These are phyloP conservation scores for Pythium periplocum DNA, from an alignment of 352 stramenopile species.

Conservation along the genomic window DNA sequence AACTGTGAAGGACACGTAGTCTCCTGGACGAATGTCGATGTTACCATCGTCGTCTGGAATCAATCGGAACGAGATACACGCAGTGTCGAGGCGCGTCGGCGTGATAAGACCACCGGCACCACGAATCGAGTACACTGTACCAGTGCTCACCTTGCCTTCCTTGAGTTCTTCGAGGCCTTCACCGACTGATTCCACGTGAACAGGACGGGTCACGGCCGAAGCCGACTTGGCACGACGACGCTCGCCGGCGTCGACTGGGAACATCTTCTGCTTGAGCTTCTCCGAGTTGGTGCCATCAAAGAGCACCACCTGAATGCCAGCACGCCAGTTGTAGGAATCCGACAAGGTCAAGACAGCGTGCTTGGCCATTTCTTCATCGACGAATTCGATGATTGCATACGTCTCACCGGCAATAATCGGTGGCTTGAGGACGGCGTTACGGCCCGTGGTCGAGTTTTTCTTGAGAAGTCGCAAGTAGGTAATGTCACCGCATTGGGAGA, in stretches of 20 bases:
- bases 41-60: conserved; percentile 85
- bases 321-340: conserved; percentile 86
- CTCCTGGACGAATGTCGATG: conserved; percentile 77
- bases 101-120: conserved; percentile 80
- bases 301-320: conserved; percentile 84
- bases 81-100: conserved; percentile 74
- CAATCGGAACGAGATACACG: conserved; percentile 84
- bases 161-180: conserved; percentile 81
- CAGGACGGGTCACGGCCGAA: conserved; percentile 56
- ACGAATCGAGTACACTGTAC: conserved; percentile 84
- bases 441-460: conserved; percentile 82
- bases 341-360: conserved; percentile 83
- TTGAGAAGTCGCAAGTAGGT: conserved; percentile 85
- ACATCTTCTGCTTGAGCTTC: conserved; percentile 89
- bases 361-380: conserved; percentile 86
- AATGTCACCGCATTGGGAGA: conserved; percentile 79
- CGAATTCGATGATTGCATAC: conserved; percentile 88
- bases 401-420: conserved; percentile 84
- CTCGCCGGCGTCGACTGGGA: conserved; percentile 70
- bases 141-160: conserved; percentile 85
- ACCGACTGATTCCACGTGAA: conserved; percentile 79
- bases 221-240: conserved; percentile 78
- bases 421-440: conserved; percentile 85
- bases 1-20: conserved; percentile 87
- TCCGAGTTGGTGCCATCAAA: conserved; percentile 87